phyloP scores from a whole-genome alignment of 1,139 yeast genomes.

The Taphrina deformans region DNA sequence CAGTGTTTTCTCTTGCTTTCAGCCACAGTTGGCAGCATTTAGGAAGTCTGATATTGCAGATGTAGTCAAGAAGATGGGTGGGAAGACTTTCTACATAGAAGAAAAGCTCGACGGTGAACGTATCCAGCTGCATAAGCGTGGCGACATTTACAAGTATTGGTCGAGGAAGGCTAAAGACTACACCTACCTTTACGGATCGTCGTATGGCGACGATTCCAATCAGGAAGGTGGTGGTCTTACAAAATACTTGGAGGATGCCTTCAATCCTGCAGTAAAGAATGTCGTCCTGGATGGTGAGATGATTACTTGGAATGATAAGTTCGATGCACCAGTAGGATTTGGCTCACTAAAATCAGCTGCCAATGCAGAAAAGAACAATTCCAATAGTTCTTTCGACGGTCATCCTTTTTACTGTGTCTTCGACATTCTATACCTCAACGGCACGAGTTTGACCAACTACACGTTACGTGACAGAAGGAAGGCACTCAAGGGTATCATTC shows the following conservation, averaged over 20 bases:
- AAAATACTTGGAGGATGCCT: slow-evolving; percentile 53
- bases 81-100: slow-evolving; percentile 65
- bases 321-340: slow-evolving; percentile 67
- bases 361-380: slow-evolving; percentile 45
- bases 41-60: slow-evolving; percentile 45
- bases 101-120: slow-evolving; percentile 96
- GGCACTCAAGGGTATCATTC: slow-evolving; percentile 53
- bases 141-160: slow-evolving; percentile 56
- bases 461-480: slow-evolving; percentile 61
- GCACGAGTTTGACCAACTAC: slow-evolving; percentile 55
- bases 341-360: slow-evolving; percentile 77
- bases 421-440: slow-evolving; percentile 72
- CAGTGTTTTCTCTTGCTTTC: slow-evolving; percentile 43
- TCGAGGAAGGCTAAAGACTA: slow-evolving; percentile 73
- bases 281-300: slow-evolving; percentile 86
- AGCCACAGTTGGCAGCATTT: slow-evolving; percentile 68
- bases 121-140: slow-evolving; percentile 65
- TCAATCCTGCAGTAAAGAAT: slow-evolving; percentile 51
- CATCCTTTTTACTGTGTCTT: slow-evolving; percentile 65
- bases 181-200: slow-evolving; percentile 70
- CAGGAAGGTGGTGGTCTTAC: slow-evolving; percentile 59
- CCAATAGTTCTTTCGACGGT: slow-evolving; percentile 13
- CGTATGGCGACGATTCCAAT: slow-evolving; percentile 45
- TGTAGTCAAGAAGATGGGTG: slow-evolving; percentile 37
- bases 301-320: slow-evolving; percentile 76